Evolutionary conservation across 108 stramenopile genomes (phyloP).

Genomic region (Schizochytrium sp.): DNA sequence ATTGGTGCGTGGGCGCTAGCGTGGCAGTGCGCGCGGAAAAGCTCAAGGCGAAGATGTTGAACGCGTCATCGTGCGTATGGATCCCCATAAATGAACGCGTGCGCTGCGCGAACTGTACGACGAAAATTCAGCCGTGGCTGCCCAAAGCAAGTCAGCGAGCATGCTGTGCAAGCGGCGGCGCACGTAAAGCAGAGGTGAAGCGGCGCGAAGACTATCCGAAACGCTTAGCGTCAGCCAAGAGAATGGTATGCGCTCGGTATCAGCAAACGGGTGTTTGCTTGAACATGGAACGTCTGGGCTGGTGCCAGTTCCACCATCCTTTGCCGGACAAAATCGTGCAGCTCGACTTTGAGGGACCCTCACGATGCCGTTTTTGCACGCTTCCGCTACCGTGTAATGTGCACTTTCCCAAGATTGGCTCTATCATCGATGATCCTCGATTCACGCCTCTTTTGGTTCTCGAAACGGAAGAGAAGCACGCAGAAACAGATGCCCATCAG

Average conservation of each 20-base stretch:
- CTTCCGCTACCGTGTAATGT: not conserved
- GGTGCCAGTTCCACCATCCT: slow-evolving; percentile 8
- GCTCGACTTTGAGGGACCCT: not conserved
- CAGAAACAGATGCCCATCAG: not conserved
- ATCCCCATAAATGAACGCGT: not conserved
- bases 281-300: not conserved
- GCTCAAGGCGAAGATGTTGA: not conserved
- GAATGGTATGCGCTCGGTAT: not conserved
- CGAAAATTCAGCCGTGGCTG: not conserved
- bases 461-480: not conserved
- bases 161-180: not conserved
- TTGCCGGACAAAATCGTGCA: not conserved
- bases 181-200: not conserved
- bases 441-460: not conserved
- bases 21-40: not conserved
- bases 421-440: not conserved
- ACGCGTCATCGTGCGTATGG: not conserved
- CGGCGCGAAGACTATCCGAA: not conserved
- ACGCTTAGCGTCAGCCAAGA: not conserved
- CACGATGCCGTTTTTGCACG: not conserved
- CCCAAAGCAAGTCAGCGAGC: not conserved
- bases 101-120: not conserved
- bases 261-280: not conserved
- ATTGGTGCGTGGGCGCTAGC: no score
- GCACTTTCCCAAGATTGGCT: not conserved